Percentiles rank a stretch among this genome's conserved stretches.
Conservation (phyloP, 345 rosid species). For the Gossypium australe region DNA sequence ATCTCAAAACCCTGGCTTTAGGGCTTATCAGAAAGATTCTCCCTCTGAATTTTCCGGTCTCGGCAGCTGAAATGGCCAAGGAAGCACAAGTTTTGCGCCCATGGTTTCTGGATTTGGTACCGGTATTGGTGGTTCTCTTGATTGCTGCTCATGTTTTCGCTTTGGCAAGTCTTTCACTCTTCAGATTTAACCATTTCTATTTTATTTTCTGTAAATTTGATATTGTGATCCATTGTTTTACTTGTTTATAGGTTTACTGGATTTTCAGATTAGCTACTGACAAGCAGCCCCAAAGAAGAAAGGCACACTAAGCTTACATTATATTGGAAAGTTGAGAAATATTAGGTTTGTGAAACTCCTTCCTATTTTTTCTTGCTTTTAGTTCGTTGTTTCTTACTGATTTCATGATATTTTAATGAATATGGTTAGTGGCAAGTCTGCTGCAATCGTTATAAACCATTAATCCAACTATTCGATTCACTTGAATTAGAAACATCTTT, state of each 20-base stretch:
- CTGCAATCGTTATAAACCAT: not conserved
- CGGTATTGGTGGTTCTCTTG: slow-evolving; percentile 52
- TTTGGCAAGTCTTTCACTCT: slow-evolving; percentile 34
- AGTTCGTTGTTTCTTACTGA: not conserved
- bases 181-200: not conserved
- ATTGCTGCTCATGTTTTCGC: slow-evolving; percentile 82
- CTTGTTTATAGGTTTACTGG: slow-evolving; percentile 8
- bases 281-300: slow-evolving; percentile 25
- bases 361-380: not conserved
- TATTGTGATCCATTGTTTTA: not conserved
- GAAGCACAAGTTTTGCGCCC: slow-evolving; percentile 33
- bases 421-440: not conserved
- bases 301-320: slow-evolving; percentile 41
- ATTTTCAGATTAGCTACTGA: slow-evolving; percentile 13
- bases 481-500: not conserved
- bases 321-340: not conserved
- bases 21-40: slow-evolving; percentile 10
- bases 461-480: not conserved
- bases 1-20: slow-evolving; percentile 8
- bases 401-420: not conserved
- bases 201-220: not conserved
- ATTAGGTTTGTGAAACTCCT: slow-evolving; percentile 7
- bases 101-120: slow-evolving; percentile 70
- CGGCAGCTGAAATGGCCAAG: slow-evolving; percentile 1
- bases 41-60: slow-evolving; percentile 5